Evolutionary conservation across 345 rosid genomes (phyloP), one percentile per base, ranked within the genome.

Genomic region (Gossypium australe): DNA sequence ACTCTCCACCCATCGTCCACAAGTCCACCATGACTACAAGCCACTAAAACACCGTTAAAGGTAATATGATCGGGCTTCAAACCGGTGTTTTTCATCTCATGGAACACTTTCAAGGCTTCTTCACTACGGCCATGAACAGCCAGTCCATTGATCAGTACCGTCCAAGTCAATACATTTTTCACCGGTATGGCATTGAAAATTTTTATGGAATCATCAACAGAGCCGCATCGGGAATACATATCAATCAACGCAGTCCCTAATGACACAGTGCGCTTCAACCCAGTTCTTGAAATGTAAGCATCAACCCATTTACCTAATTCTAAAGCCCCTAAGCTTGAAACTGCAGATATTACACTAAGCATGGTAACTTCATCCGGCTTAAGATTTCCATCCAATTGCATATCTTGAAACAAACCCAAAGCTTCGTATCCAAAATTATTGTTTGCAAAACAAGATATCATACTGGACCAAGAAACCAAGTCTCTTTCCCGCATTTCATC

Each of bases 181-280:
- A 67, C 71, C 0, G 84, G 72, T 89, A 86, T 84, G 67, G 70
- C 71, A 7, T 77, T 56, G 59, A 86, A 88, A 79, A 85, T 77
- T 77, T 79, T 71, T 22, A 80, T 60, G 6, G 84, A 78, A 67
- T 82, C 82, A 16, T 82, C 75, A 45, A 88, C 70, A 9, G 88
- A 85, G 11, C 85, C 90, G 45, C 90, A 86, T 62, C 88, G 81
- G 0, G 90, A 85, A 73, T 80, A 88, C 90, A 86, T 81, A 66
- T 86, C 86, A n/a, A 86, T 48, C 78, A 88, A 61, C 1, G 89
- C 86, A 12, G 89, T 83, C 59, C 86, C 83, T 49, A 88, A 44
- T 2, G 83, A 58, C 9, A 80, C 70, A 11, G 77, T 75, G 13
- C 76, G 67, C 43, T 59, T 44, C 49, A 88, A 67, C 14, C 77